Percentiles rank a stretch among this genome's conserved stretches.
Conservation (phyloP, 805 yeast genomes). For the Hanseniaspora thailandica region DNA sequence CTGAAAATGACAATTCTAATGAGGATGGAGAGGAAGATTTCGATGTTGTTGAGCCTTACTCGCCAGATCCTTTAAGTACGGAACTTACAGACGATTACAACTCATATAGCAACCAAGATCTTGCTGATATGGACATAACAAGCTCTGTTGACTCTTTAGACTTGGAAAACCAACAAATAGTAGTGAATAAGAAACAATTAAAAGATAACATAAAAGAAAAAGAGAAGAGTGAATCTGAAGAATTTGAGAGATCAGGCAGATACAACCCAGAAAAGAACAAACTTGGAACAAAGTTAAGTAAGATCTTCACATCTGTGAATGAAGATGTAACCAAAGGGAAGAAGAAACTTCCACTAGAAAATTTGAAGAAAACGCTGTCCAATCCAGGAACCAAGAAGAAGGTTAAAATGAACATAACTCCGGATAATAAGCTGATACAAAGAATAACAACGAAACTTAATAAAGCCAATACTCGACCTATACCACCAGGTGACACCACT, state of each 20-base stretch:
- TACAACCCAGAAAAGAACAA: conserved; percentile 29
- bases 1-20: background rate
- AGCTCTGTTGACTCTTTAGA: conserved; percentile 7
- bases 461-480: background rate
- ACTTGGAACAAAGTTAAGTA: conserved; percentile 29
- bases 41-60: background rate
- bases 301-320: conserved; percentile 22
- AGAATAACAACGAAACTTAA: too few species aligned
- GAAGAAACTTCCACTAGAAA: background rate
- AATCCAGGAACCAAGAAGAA: background rate
- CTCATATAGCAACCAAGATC: background rate
- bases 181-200: background rate
- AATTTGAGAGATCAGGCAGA: conserved; percentile 19
- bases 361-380: background rate
- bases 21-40: background rate
- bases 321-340: background rate
- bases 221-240: conserved; percentile 25
- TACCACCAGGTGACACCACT: background rate
- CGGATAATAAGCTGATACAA: background rate
- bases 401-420: background rate
- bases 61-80: too few species aligned
- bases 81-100: background rate
- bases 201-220: conserved; percentile 19
- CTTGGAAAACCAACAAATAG: conserved; percentile 5
- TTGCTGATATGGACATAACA: background rate